Evolutionary conservation across 208 protist species (phyloP), one percentile per base, ranked within the genome.

Genomic region (Crithidia expoeki): DNA sequence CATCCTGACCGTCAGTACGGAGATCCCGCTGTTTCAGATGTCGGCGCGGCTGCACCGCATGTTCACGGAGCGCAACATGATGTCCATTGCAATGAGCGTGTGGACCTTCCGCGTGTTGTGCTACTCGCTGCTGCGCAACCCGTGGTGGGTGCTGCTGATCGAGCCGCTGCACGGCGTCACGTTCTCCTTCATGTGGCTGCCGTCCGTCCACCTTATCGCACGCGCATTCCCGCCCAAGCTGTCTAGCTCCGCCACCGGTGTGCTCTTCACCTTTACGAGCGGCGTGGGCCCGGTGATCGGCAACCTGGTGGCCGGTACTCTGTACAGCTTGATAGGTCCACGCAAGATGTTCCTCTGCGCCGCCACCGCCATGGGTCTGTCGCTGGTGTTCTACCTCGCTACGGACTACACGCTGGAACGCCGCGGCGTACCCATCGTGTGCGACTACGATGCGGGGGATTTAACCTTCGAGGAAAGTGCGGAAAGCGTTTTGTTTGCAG

Each of bases 141-240:
- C 89, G 44, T 92, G 85, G 82, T 42, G 74, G 44, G 85, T 90
- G 21, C 67, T 94, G 38, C 68, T 90, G 9, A 69, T 93, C 23
- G 86, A 93, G 52, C 85, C 87, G 16, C 69, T 93, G 42, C 90
- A 92, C 64, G 90, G 88, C 56, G 46, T 93, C 50, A 84, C 85
- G 32, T 95, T 92, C 66, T 83, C 63, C 62, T 63, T 87, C 40
- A 86, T 82, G 76, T 93, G 90, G 88, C 60, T 88, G 25, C 75
- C 84, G 6, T 79, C 72, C 14, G 44, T 92, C 27, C 59, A 83
- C 46, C 19, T 83, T 34, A 57, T 93, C 33, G 66, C 68, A 40
- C 28, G 51, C 12, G 68, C 69, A 36, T 88, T 90, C 59, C 59
- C 87, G 2, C 60, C 70, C 2, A 69, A 81, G 46, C 71, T 88